Evolutionary conservation across 2,329 filamentous ascomycete genomes (phyloP).

Genomic region (Cladosporium sp.): DNA sequence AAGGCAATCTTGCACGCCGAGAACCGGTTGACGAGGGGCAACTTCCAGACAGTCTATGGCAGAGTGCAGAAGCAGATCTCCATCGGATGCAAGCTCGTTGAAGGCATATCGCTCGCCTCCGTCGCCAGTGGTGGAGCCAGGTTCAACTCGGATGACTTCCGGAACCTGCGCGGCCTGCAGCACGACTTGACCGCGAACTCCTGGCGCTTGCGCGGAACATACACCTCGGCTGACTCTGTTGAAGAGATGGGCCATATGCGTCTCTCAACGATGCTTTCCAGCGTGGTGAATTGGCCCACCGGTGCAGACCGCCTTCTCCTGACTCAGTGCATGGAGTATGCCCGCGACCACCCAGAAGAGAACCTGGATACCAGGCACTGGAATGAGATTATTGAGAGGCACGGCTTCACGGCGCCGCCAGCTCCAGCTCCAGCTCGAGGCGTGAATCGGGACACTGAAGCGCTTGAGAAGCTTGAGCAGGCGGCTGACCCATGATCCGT

Average conservation of each 20-base stretch:
- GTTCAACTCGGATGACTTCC: neutral
- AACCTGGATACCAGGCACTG: constrained; percentile 17
- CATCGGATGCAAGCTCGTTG: neutral
- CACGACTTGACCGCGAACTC: constrained; percentile 14
- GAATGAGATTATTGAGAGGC: constrained; percentile 15
- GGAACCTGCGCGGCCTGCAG: constrained; percentile 3
- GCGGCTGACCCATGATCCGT: too few species aligned
- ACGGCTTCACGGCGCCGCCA: neutral
- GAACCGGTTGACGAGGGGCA: neutral
- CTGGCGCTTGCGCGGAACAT: constrained; percentile 6
- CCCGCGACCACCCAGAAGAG: constrained; percentile 3
- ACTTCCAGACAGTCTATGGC: neutral
- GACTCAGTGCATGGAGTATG: constrained; percentile 18
- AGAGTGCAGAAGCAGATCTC: constrained; percentile 15
- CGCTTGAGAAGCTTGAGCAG: neutral
- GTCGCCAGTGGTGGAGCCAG: neutral
- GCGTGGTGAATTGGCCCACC: constrained; percentile 14
- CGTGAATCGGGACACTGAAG: neutral
- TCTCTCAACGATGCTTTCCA: constrained; percentile 4
- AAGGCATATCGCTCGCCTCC: neutral
- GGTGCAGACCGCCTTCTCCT: constrained; percentile 14
- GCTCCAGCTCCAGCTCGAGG: neutral
- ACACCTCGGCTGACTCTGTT: neutral
- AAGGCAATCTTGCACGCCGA: constrained; percentile 7
- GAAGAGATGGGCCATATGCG: constrained; percentile 5